Evolutionary conservation across 306 rosid species (phyloP).

Genomic region (Cicer yamashitae): DNA sequence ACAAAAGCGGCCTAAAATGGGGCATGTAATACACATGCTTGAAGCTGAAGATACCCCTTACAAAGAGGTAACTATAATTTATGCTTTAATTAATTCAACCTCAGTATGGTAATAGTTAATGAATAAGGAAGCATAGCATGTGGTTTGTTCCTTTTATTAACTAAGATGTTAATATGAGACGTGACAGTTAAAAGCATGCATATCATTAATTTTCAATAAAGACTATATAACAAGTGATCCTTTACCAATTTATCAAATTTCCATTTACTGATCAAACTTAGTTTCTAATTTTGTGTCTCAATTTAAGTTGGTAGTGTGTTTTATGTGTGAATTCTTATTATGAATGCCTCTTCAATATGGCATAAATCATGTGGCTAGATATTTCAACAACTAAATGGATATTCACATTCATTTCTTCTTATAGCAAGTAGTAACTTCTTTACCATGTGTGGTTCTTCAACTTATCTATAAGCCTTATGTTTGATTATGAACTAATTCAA

Average conservation of each 20-base stretch:
- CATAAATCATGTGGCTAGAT: background rate
- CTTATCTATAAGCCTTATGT: constrained; percentile 13
- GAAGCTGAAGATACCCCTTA: constrained; percentile 84
- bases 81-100: constrained; percentile 37
- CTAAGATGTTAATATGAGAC: background rate
- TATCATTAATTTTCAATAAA: constrained; percentile 23
- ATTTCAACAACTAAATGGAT: constrained; percentile 2
- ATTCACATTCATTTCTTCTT: constrained; percentile 1
- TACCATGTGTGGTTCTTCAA: constrained; percentile 12
- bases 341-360: background rate
- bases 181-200: constrained; percentile 1
- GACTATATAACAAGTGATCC: constrained; percentile 11
- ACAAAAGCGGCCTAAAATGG: constrained; percentile 86
- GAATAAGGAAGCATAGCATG: background rate
- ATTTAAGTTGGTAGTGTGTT: constrained; percentile 5
- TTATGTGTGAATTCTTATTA: constrained; percentile 7
- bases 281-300: constrained; percentile 31
- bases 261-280: constrained; percentile 6
- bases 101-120: constrained; percentile 10
- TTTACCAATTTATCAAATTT: constrained; percentile 24
- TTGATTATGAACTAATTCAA: constrained; percentile 25
- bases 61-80: constrained; percentile 66
- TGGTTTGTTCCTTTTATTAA: constrained; percentile 12
- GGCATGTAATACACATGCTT: constrained; percentile 90
- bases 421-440: background rate